Conservation (phyloP, 345 rosid species). For the Moricandia moricandioides region DNA sequence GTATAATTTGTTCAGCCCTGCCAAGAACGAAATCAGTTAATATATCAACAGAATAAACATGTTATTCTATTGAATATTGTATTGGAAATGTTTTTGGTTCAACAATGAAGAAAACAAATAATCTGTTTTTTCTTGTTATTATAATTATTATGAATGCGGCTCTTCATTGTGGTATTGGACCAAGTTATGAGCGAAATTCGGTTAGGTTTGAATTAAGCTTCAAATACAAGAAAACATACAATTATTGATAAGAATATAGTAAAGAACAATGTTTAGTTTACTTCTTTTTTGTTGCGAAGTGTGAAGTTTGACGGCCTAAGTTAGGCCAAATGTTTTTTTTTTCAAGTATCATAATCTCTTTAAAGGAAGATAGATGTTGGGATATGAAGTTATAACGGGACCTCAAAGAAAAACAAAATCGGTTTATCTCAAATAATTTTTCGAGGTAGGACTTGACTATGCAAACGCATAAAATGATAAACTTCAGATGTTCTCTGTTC, state of each 20-base stretch:
- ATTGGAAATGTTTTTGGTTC: not conserved
- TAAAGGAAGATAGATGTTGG: not conserved
- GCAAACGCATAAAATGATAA: not conserved
- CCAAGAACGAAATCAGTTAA: not conserved
- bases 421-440: not conserved
- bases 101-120: not conserved
- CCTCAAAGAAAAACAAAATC: not conserved
- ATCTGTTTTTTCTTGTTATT: not conserved
- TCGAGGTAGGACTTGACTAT: not conserved
- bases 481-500: no score
- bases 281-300: not conserved
- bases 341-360: not conserved
- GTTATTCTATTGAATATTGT: conserved; percentile 13
- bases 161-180: conserved; percentile 26
- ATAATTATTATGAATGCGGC: conserved; percentile 3
- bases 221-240: conserved; percentile 10
- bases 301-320: not conserved
- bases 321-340: not conserved
- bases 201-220: conserved; percentile 12
- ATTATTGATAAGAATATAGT: not conserved
- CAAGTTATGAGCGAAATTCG: conserved; percentile 3
- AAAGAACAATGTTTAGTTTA: not conserved
- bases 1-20: conserved; percentile 14
- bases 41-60: conserved; percentile 1
- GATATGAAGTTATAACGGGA: not conserved